Base-by-base conservation (phyloP, 257 asterid genomes). In the Linaria vulgaris region DNA sequence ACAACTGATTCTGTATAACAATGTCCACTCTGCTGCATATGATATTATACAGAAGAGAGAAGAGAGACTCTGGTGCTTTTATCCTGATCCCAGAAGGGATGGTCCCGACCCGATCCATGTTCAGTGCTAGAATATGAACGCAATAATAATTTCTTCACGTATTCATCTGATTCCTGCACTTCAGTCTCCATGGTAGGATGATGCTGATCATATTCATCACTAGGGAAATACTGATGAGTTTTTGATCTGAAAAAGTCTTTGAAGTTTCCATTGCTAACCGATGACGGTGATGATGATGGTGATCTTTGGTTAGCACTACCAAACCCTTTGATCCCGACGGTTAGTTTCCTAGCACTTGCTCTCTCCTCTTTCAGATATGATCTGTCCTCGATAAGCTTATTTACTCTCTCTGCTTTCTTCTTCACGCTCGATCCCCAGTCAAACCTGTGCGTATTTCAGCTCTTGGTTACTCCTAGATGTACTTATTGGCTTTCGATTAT, bases 401-500 rank as follows among this genome's bases (percentile, higher is more conserved):
- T 11, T 39, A 83, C 70, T 67, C 83, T 81, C 34, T 79, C 88
- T 1, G 87, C 69, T 75, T 85, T 87, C 24, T 74, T 79, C 62
- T 71, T 69, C 59, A 87, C 85, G n/a, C 87, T 72, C 69, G 22
- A 47, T 72, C 97, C 96, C 96, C 97, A 90, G 63, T 90, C 63
- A 80, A 87, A 90, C 75, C 97, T 90, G 80, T 24, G 54, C 34
- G 34, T 2, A 27, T 27, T 3, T 27, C 3, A 2, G 34, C 6
- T 2, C 34, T 27, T 3, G 6, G 34, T 27, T 27, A 27, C 6
- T 2, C 6, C 3, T 27, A 27, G 34, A 27, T n/a, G n/a, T n/a
- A n/a, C n/a, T n/a, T n/a, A n/a, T n/a, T n/a, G n/a, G n/a, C n/a
- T n/a, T n/a, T n/a, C n/a, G n/a, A n/a, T n/a, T n/a, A n/a, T n/a